Evolutionary conservation across 768 basidiomycete genomes (phyloP).

Genomic region (Pholiota conissans): DNA sequence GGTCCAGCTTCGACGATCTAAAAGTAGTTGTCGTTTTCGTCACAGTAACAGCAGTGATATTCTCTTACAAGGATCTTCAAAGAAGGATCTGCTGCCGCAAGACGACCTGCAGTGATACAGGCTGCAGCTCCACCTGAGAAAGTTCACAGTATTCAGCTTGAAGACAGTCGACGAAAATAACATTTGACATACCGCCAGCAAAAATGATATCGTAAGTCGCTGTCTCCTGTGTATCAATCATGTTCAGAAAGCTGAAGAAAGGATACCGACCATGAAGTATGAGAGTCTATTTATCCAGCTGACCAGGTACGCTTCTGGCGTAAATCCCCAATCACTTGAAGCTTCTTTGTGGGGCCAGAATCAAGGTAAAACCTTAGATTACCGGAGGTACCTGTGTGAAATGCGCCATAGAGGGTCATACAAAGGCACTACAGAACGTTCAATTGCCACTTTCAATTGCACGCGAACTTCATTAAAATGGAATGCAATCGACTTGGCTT

Average conservation of each 20-base stretch:
- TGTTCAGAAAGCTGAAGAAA: neutral
- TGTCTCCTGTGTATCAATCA: neutral
- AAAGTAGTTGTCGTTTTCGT: neutral
- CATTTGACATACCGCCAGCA: constrained; percentile 14
- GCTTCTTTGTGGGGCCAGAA: neutral
- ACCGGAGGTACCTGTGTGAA: neutral
- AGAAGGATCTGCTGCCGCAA: constrained; percentile 50
- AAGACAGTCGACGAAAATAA: neutral
- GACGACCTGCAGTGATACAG: constrained; percentile 55
- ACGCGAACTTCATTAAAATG: neutral
- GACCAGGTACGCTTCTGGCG: neutral
- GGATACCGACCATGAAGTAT: neutral
- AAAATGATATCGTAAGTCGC: constrained; percentile 18
- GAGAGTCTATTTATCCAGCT: neutral
- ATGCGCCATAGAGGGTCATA: neutral
- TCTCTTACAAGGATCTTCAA: constrained; percentile 52
- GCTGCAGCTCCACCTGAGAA: constrained; percentile 49
- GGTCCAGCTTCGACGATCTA: constrained; percentile 61
- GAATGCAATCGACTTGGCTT: neutral
- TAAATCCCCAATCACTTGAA: neutral
- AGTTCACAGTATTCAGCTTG: neutral
- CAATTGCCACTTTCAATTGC: too few relatives aligned
- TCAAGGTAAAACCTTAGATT: neutral
- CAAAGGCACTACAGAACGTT: too few relatives aligned
- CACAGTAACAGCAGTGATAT: neutral